Evolutionary conservation across 2,329 filamentous ascomycete genomes (phyloP).

Genomic region (Verticillium nubilum): DNA sequence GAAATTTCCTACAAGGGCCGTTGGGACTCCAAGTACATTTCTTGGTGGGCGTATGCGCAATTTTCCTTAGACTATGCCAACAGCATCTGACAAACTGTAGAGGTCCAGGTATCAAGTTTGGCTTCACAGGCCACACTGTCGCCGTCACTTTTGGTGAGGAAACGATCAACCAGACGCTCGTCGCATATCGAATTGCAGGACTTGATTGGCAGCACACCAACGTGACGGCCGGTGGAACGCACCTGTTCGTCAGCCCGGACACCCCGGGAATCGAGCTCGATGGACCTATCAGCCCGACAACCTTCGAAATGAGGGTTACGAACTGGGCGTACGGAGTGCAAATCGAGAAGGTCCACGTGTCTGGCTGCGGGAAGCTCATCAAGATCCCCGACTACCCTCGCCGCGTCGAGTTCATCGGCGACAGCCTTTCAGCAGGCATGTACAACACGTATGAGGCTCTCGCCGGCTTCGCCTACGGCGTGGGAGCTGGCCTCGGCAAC

Average conservation of each 20-base stretch:
- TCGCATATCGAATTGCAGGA: slow-evolving; percentile 53
- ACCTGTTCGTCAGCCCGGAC: slow-evolving; percentile 44
- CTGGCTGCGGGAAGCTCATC: slow-evolving; percentile 35
- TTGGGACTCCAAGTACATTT: slow-evolving; percentile 56
- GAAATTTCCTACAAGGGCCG: slow-evolving; percentile 58
- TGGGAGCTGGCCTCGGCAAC: slow-evolving; percentile 50
- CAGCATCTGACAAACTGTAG: slow-evolving; percentile 17
- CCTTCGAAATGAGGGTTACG: slow-evolving; percentile 53
- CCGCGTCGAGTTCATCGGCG: slow-evolving; percentile 37
- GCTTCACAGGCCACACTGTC: slow-evolving; percentile 47
- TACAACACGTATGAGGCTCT: slow-evolving; percentile 54
- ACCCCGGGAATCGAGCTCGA: slow-evolving; percentile 39
- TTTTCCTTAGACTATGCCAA: neutral
- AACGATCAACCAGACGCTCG: slow-evolving; percentile 42
- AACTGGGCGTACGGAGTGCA: slow-evolving; percentile 59
- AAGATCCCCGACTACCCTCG: slow-evolving; percentile 29
- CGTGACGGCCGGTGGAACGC: slow-evolving; percentile 48
- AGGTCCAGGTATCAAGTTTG: slow-evolving; percentile 48
- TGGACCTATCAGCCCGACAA: slow-evolving; percentile 34
- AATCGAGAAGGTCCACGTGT: slow-evolving; percentile 45
- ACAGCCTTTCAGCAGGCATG: slow-evolving; percentile 48
- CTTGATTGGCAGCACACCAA: slow-evolving; percentile 59
- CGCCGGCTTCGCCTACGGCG: slow-evolving; percentile 49
- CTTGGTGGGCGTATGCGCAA: slow-evolving; percentile 51
- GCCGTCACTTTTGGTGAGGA: slow-evolving; percentile 48